phyloP scores from a whole-genome alignment of 495 filamentous ascomycete species.

The Penicillium dipodomyicola region DNA sequence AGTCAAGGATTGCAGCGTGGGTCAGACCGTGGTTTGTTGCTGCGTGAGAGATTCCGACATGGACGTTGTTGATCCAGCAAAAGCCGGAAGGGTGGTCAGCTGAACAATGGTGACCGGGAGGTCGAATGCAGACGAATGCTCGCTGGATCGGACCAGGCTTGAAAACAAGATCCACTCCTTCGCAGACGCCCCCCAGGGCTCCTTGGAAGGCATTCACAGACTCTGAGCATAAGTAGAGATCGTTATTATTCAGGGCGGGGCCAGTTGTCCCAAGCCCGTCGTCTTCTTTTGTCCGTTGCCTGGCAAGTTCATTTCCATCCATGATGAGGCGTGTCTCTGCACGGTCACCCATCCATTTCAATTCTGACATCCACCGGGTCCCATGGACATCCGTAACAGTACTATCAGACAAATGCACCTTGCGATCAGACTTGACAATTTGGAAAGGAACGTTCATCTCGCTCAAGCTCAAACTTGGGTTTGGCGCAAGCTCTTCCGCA shows the following conservation, averaged over 20 bases:
- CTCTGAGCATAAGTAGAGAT: slow-evolving; percentile 84
- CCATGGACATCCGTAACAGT: slow-evolving; percentile 84
- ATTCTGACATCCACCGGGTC: slow-evolving; percentile 83
- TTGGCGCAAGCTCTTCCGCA: slow-evolving; percentile 66
- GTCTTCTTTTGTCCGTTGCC: slow-evolving; percentile 51
- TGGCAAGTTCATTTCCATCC: slow-evolving; percentile 70
- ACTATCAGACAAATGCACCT: slow-evolving; percentile 60
- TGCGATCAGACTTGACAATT: slow-evolving; percentile 70
- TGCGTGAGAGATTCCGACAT: slow-evolving; percentile 91
- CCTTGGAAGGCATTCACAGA: slow-evolving; percentile 86
- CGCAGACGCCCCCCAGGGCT: slow-evolving; percentile 82
- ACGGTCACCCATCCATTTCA: slow-evolving; percentile 76
- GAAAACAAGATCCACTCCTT: slow-evolving; percentile 87
- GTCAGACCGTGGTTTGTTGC: slow-evolving; percentile 78
- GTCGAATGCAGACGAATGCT: slow-evolving; percentile 80
- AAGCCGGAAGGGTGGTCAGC: slow-evolving; percentile 85
- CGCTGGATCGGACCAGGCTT: slow-evolving; percentile 54
- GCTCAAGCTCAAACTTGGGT: slow-evolving; percentile 51
- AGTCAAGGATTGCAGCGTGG: slow-evolving; percentile 94
- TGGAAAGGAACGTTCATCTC: slow-evolving; percentile 64
- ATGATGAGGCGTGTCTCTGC: slow-evolving; percentile 70
- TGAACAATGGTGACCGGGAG: slow-evolving; percentile 93
- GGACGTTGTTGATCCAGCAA: slow-evolving; percentile 98
- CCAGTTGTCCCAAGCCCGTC: slow-evolving; percentile 42
- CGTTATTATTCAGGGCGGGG: slow-evolving; percentile 60